Evolutionary conservation across 768 basidiomycete species (phyloP), one percentile per base, ranked within the genome.

Genomic region (Sarcomyxa edulis): DNA sequence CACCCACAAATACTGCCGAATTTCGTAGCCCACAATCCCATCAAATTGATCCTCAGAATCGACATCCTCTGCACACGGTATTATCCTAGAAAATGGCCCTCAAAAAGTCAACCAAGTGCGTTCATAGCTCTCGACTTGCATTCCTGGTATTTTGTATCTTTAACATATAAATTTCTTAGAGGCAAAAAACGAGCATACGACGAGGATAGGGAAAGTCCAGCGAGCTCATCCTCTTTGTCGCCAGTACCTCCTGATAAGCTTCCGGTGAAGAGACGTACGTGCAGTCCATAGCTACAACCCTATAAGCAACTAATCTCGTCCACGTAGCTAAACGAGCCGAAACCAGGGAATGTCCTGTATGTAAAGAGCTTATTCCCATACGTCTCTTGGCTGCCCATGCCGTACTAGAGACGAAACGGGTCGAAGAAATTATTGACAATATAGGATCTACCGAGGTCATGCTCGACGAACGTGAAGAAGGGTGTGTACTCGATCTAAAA

Each of bases 301-400:
- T 12, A 28, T 9, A 21, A 27, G 24, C 24, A 15, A 32, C 28
- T 16, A 23, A 25, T 15, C 43, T 50, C 26, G 55, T 35, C 11
- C 35, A 11, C 34, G 35, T 41, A 86, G 84, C 69, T 3, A 84
- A 78, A 55, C 76, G 81, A 30, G 85, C 81, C 12, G 85, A 88
- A 53, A 90, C 84, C 2, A 68, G 78, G 41, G 65, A 65, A 42
- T 91, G 87, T 51, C 88, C 87, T 2, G 74, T 83, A 26, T 91
- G 87, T 59, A 62, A 69, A 10, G 86, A 90, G 53, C 54, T 54
- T 26, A 82, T 91, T 28, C 86, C 87, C 10, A 52, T 87, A 16
- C 78, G 86, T 9, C 68, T 89, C n/a, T 66, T 90, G 11, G 66
- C 65, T 3, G 67, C 63, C 40, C 88, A 90, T 48, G 68, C 72